Evolutionary conservation across 1,284 basidiomycete genomes (phyloP).

Genomic region (Leccinum cinnamomeum): DNA sequence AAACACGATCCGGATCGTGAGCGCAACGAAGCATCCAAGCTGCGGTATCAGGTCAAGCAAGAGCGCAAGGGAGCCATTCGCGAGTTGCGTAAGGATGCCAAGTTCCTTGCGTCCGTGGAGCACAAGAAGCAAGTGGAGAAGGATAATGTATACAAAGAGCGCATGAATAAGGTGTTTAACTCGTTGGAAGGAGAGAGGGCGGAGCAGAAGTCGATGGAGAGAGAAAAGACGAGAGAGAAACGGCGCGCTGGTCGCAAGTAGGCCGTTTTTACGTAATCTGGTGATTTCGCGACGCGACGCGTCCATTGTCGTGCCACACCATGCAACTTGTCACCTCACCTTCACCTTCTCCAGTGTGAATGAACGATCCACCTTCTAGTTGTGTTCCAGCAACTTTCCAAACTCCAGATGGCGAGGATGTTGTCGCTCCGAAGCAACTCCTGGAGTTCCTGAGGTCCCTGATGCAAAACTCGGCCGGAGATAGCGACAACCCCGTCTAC

Average conservation of each 20-base stretch:
- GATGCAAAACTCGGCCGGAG: conserved; percentile 37
- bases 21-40: conserved; percentile 83
- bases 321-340: not conserved
- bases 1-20: conserved; percentile 92
- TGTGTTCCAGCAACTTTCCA: conserved; percentile 42
- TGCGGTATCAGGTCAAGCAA: conserved; percentile 90
- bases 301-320: not conserved
- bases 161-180: conserved; percentile 82
- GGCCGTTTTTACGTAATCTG: not conserved
- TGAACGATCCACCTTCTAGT: conserved; percentile 29
- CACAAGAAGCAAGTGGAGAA: conserved; percentile 83
- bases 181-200: conserved; percentile 88
- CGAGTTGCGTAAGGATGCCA: conserved; percentile 93
- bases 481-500: conserved; percentile 28
- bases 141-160: conserved; percentile 74
- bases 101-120: conserved; percentile 88
- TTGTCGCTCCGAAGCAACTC: conserved; percentile 44
- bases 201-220: conserved; percentile 92
- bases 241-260: conserved; percentile 71
- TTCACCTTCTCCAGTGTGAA: conserved; percentile 4
- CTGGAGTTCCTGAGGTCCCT: conserved; percentile 46
- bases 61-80: conserved; percentile 97
- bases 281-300: not conserved
- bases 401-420: conserved; percentile 35
- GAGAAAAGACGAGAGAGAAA: conserved; percentile 77